Conservation (phyloP, 768 basidiomycete genomes). For the Trametopsis cervina region DNA sequence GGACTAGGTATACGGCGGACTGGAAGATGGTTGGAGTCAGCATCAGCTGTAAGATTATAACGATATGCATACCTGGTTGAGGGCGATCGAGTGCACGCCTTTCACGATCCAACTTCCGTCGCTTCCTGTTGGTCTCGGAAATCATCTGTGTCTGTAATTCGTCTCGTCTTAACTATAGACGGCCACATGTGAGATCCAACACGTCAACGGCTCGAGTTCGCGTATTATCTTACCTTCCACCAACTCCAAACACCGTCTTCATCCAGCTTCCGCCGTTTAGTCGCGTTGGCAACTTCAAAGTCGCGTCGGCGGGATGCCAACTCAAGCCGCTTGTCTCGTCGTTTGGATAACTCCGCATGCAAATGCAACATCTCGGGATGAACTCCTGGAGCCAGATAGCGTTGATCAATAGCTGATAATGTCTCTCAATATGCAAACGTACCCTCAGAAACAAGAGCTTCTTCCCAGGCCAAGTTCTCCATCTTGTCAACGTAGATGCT, state of each 20-base stretch:
- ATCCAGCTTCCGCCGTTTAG: conserved; percentile 57
- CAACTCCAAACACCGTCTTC: conserved; percentile 80
- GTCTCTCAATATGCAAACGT: conserved; percentile 21
- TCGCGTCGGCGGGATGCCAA: conserved; percentile 70
- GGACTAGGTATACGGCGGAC: conserved; percentile 58
- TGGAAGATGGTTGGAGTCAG: conserved; percentile 16
- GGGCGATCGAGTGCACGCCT: conserved; percentile 73
- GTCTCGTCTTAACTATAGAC: conserved; percentile 59
- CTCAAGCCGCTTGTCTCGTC: conserved; percentile 76
- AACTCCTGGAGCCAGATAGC: conserved; percentile 56
- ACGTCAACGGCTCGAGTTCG: conserved; percentile 3
- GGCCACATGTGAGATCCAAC: conserved; percentile 1
- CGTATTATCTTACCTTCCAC: conserved; percentile 65
- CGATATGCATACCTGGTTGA: conserved; percentile 50
- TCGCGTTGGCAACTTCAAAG: conserved; percentile 58
- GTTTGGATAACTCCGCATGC: conserved; percentile 67
- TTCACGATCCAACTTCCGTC: conserved; percentile 79
- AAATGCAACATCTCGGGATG: conserved; percentile 87
- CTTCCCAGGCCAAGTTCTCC: conserved; percentile 86
- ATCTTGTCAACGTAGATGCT: conserved; percentile 90
- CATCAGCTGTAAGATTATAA: conserved; percentile 3
- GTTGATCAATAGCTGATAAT: conserved; percentile 5
- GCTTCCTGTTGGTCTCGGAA: conserved; percentile 82
- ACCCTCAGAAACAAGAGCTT: conserved; percentile 74
- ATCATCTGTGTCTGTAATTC: conserved; percentile 84